phyloP scores from a whole-genome alignment of 2,329 filamentous ascomycete genomes.

The Domatiomyces globalis region DNA sequence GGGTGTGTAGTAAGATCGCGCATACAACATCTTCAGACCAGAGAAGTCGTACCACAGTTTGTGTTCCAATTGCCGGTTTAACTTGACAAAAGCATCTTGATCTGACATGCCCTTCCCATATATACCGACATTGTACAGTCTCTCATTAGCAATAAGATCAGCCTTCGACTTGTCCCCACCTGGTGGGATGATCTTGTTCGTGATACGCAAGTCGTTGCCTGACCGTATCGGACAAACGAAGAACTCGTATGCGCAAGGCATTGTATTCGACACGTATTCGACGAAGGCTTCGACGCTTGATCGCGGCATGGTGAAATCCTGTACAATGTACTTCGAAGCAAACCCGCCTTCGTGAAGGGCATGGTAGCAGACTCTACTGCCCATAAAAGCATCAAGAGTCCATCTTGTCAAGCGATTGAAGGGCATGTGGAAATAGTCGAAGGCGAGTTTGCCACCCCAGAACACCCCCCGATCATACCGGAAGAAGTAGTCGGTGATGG shows the following conservation, averaged over 20 bases:
- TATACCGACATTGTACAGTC: conserved; percentile 36
- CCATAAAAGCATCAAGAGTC: conserved; percentile 45
- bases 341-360: conserved; percentile 45
- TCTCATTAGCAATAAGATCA: conserved; percentile 30
- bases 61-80: conserved; percentile 53
- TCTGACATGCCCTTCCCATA: conserved; percentile 59
- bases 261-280: conserved; percentile 33
- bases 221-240: conserved; percentile 39
- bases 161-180: background rate
- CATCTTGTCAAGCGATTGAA: conserved; percentile 47
- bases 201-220: background rate
- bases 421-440: conserved; percentile 45
- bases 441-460: conserved; percentile 48
- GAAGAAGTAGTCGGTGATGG: conserved; percentile 17
- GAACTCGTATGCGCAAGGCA: conserved; percentile 34
- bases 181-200: background rate
- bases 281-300: conserved; percentile 37
- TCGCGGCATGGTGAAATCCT: conserved; percentile 47
- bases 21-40: conserved; percentile 68
- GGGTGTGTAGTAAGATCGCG: conserved; percentile 59
- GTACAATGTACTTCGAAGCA: conserved; percentile 43
- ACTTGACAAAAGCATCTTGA: conserved; percentile 42
- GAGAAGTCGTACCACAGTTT: conserved; percentile 43
- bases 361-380: conserved; percentile 47
- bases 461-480: conserved; percentile 48